These are phyloP conservation scores for Puccinia horiana DNA, from an alignment of 1,284 basidiomycete genomes.

Conservation along the genomic window DNA sequence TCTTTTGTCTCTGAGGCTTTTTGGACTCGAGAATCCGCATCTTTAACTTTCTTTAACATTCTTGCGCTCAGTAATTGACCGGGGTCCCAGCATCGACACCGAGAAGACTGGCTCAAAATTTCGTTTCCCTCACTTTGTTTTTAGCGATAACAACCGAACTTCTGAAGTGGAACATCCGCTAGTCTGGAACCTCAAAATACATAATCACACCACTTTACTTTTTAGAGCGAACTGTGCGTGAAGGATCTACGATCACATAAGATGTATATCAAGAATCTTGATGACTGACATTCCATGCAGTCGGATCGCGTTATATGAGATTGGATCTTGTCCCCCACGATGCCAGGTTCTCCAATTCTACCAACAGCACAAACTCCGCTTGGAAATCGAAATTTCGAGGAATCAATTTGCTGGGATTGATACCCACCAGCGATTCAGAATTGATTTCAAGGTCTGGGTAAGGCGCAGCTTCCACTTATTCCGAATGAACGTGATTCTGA, in stretches of 20 bases:
- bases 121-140: constrained; percentile 36
- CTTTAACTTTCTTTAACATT: not conserved
- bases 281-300: constrained; percentile 1
- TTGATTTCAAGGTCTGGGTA: constrained; percentile 28
- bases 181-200: constrained; percentile 19
- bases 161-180: constrained; percentile 10
- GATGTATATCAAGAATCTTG: not conserved
- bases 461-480: not conserved
- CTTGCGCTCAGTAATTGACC: constrained; percentile 8
- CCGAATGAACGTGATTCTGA: not conserved
- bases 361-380: not conserved
- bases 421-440: constrained; percentile 19
- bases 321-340: constrained; percentile 21
- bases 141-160: constrained; percentile 34
- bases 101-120: not conserved
- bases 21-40: not conserved
- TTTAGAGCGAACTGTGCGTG: constrained; percentile 29
- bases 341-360: not conserved
- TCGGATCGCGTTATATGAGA: constrained; percentile 29
- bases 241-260: not conserved
- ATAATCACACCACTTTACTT: constrained; percentile 12
- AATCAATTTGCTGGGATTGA: constrained; percentile 21
- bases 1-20: not conserved
- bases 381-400: constrained; percentile 25
- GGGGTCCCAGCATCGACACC: not conserved